Percentiles rank a stretch among this genome's conserved stretches.
Conservation (phyloP, 768 basidiomycete species). For the Kwoniella dejecticola region DNA sequence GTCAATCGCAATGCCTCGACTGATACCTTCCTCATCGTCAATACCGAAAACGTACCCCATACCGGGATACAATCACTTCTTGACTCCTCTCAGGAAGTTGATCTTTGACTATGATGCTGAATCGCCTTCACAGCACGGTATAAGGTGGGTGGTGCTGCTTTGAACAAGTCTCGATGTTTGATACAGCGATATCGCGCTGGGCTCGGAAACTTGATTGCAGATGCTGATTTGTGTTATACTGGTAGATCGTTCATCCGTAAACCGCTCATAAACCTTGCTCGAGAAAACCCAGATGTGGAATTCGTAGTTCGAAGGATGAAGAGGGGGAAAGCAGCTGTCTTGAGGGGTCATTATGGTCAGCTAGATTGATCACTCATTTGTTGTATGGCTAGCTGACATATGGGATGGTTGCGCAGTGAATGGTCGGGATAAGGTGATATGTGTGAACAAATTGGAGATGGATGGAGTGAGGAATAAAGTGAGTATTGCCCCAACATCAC, state of each 20-base stretch:
- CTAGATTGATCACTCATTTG: not conserved
- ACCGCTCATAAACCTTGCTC: slow-evolving; percentile 42
- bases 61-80: slow-evolving; percentile 50
- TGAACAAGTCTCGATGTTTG: too few relatives aligned
- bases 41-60: slow-evolving; percentile 42
- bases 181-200: too few relatives aligned
- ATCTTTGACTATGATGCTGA: slow-evolving; percentile 52
- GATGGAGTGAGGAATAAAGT: slow-evolving; percentile 52
- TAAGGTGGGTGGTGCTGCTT: slow-evolving; percentile 37
- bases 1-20: slow-evolving; percentile 35
- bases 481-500: slow-evolving; percentile 3
- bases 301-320: slow-evolving; percentile 47
- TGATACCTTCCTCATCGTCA: slow-evolving; percentile 19
- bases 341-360: slow-evolving; percentile 54
- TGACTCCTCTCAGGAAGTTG: slow-evolving; percentile 49
- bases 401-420: slow-evolving; percentile 38
- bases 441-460: slow-evolving; percentile 48
- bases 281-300: slow-evolving; percentile 54
- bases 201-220: not conserved
- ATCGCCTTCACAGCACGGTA: slow-evolving; percentile 44
- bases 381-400: not conserved
- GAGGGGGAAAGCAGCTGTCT: slow-evolving; percentile 47
- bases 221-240: not conserved
- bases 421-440: slow-evolving; percentile 55
- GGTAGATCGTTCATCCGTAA: slow-evolving; percentile 46